A percentile compares a stretch with the other conserved stretches of the same genome.
Conservation (phyloP, 148 eudicot species). For the Dianthus caryophyllus region DNA sequence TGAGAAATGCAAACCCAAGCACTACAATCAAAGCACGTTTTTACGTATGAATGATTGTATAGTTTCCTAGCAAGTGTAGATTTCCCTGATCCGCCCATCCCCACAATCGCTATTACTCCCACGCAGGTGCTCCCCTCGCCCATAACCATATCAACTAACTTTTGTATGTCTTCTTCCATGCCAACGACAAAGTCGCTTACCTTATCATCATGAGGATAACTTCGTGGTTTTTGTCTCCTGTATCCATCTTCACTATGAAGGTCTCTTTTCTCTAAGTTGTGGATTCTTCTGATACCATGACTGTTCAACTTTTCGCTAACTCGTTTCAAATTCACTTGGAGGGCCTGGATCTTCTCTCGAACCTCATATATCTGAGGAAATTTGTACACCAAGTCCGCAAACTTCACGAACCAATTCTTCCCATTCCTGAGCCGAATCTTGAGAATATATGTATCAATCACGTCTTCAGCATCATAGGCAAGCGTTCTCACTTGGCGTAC, state of each 20-base stretch:
- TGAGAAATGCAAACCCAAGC: conserved; percentile 26
- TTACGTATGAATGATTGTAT: conserved; percentile 21
- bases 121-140: not conserved
- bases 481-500: conserved; percentile 16
- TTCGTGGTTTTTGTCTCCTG: not conserved
- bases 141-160: conserved; percentile 5
- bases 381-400: not conserved
- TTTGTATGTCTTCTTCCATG: no score
- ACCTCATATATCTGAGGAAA: not conserved
- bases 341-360: not conserved
- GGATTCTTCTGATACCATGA: conserved; percentile 17
- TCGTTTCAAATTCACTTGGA: not conserved
- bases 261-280: not conserved
- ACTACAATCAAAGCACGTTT: conserved; percentile 12
- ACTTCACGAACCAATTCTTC: conserved; percentile 5
- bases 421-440: not conserved
- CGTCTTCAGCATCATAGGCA: conserved; percentile 23
- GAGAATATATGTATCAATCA: conserved; percentile 18
- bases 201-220: conserved; percentile 20
- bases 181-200: conserved; percentile 8
- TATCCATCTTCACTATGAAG: not conserved
- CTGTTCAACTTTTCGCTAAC: not conserved
- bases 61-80: conserved; percentile 24
- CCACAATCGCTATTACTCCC: conserved; percentile 25
- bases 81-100: no score